Base-by-base conservation (phyloP, 208 protist genomes). In the Phytomonas francai region DNA sequence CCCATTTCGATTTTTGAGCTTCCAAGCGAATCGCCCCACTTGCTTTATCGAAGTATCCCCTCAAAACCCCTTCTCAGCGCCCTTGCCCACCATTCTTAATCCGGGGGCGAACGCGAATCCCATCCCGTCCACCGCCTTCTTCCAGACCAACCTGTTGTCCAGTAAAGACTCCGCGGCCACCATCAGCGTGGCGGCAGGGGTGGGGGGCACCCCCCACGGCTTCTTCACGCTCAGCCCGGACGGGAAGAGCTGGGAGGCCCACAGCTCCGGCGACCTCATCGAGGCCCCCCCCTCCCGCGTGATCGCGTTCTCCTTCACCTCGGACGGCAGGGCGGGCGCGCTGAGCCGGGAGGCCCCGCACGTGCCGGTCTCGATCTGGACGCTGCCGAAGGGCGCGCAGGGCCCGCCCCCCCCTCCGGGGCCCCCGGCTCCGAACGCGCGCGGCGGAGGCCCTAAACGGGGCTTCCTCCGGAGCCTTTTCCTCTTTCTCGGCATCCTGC, bases 1-100 rank as follows among this genome's bases (percentile, higher is more conserved):
- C 0, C 87, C 89, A 5, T 95, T 95, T 69, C 78, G 80, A 54
- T 84, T 95, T 61, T 89, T 85, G 59, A 89, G 83, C 69, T 88
- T 87, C 33, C 74, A 88, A 34, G 83, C 89, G 3, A 93, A 88
- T 73, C 59, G 25, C n/a, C 80, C 81, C n/a, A 58, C 69, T 22
- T 95, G 89, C 70, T 77, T 81, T 59, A 78, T 95, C 39, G 66
- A 71, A 2, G 77, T 93, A 31, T 77, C 79, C 6, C 73, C 84
- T 6, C 31, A 45, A 30, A 88, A 81, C 64, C 65, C 56, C 7
- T 92, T 94, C 67, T 12, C 81, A 11, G 78, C 79, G 4, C 79
- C 74, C 9, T 65, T 94, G 59, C 85, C 88, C 16, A 74, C 54
- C 27, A 69, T 39, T 19, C 59, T 79, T n/a, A 16, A 12, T 56